Percentiles rank a stretch among this genome's conserved stretches.
Conservation (phyloP, 2,329 filamentous ascomycete species). For the Plectosphaerella cucumerina region DNA sequence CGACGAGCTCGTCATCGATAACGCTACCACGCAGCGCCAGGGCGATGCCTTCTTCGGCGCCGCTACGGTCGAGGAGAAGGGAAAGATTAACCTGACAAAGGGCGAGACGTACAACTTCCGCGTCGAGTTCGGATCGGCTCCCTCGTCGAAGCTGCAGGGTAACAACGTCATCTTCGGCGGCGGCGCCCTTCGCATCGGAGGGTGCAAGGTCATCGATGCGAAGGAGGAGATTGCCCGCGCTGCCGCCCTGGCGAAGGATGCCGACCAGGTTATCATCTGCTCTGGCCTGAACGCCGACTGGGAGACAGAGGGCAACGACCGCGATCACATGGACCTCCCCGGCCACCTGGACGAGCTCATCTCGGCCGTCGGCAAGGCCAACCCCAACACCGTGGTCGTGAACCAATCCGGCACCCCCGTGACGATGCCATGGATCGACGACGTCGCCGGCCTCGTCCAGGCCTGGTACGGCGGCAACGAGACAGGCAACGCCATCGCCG, state of each 20-base stretch:
- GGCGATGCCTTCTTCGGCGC: slow-evolving; percentile 63
- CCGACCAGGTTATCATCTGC: slow-evolving; percentile 75
- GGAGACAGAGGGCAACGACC: slow-evolving; percentile 76
- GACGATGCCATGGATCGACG: slow-evolving; percentile 62
- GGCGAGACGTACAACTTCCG: slow-evolving; percentile 55
- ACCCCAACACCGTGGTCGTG: slow-evolving; percentile 67
- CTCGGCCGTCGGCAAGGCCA: slow-evolving; percentile 57
- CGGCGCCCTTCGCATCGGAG: slow-evolving; percentile 60
- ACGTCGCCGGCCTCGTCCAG: slow-evolving; percentile 59
- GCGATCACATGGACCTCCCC: slow-evolving; percentile 75
- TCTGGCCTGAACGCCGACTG: slow-evolving; percentile 73
- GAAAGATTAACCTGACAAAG: slow-evolving; percentile 51
- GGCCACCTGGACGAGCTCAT: slow-evolving; percentile 68
- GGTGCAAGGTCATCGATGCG: slow-evolving; percentile 52
- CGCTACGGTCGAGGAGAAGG: slow-evolving; percentile 60
- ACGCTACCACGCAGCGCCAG: slow-evolving; percentile 57
- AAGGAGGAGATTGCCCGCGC: slow-evolving; percentile 61
- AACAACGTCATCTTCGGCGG: slow-evolving; percentile 49
- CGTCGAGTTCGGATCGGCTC: slow-evolving; percentile 56
- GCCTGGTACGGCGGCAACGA: slow-evolving; percentile 86
- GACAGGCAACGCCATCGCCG: slow-evolving; percentile 76
- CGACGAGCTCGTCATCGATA: slow-evolving; percentile 59
- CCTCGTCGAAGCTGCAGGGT: slow-evolving; percentile 50
- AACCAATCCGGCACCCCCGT: slow-evolving; percentile 75
- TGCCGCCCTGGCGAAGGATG: slow-evolving; percentile 61